Evolutionary conservation across 495 filamentous ascomycete genomes (phyloP).

Genomic region (Staphylotrichum longicolle): DNA sequence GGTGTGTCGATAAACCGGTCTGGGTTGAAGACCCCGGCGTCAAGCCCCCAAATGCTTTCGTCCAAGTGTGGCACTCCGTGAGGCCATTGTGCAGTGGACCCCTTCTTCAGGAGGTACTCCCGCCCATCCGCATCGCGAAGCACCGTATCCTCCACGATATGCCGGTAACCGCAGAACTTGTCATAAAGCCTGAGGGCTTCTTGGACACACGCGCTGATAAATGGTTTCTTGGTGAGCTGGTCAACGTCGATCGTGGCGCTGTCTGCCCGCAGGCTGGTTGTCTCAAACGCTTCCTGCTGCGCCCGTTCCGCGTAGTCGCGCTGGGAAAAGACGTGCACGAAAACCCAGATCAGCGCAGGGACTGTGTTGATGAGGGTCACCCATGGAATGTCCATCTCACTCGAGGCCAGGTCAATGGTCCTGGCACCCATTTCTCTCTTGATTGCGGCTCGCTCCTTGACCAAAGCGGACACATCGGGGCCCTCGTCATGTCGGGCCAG

Average conservation of each 20-base stretch:
- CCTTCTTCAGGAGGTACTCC: conserved; percentile 40
- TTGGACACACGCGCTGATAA: conserved; percentile 20
- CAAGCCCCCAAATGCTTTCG: conserved; percentile 36
- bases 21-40: conserved; percentile 32
- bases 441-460: conserved; percentile 10
- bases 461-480: conserved; percentile 6
- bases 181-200: conserved; percentile 28
- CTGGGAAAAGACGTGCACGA: conserved; percentile 21
- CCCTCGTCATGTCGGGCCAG: conserved; percentile 2
- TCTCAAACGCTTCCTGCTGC: conserved; percentile 17
- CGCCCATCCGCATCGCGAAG: conserved; percentile 23
- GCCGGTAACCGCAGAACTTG: conserved; percentile 21
- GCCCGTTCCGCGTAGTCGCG: conserved; percentile 15
- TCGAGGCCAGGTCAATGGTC: conserved; percentile 5
- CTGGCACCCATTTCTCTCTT: conserved; percentile 1
- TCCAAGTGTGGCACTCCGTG: conserved; percentile 29
- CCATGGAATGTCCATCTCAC: conserved; percentile 20
- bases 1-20: conserved; percentile 33
- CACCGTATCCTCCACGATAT: conserved; percentile 35
- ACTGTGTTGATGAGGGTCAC: conserved; percentile 24
- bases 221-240: conserved; percentile 17
- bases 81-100: conserved; percentile 31
- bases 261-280: conserved; percentile 2
- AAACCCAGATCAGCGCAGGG: conserved; percentile 25
- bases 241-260: conserved; percentile 4